Evolutionary conservation across 495 filamentous ascomycete genomes (phyloP).

Genomic region (Staphylotrichum tortipilum): DNA sequence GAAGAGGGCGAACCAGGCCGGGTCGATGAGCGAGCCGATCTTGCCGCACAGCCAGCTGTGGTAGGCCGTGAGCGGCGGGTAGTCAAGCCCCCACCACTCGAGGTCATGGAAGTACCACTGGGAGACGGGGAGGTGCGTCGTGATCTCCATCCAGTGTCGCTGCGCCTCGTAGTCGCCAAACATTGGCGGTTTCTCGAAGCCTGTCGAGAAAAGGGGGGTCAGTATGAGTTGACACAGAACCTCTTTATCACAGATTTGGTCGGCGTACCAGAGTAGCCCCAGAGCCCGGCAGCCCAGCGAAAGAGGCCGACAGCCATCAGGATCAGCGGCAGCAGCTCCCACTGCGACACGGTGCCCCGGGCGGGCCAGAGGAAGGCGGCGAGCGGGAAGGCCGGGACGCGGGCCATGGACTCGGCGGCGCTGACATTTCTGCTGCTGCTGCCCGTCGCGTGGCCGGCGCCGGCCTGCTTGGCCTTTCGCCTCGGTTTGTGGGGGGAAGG

Average conservation of each 20-base stretch:
- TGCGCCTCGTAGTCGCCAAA: conserved; percentile 97
- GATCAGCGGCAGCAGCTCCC: conserved; percentile 79
- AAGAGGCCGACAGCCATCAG: conserved; percentile 88
- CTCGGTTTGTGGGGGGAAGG: conserved; percentile 43
- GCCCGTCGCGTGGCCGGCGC: conserved; percentile 22
- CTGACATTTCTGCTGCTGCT: conserved; percentile 10
- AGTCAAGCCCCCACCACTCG: conserved; percentile 96
- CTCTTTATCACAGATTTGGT: not conserved
- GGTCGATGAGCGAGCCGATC: conserved; percentile 70
- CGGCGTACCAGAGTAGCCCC: conserved; percentile 90
- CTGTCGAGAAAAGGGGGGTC: conserved; percentile 41
- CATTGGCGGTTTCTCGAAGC: conserved; percentile 76
- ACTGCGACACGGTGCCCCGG: conserved; percentile 76
- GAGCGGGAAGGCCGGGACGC: conserved; percentile 64
- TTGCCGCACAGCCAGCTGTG: conserved; percentile 91
- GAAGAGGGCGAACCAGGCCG: conserved; percentile 81
- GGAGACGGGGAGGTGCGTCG: conserved; percentile 74
- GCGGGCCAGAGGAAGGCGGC: conserved; percentile 90
- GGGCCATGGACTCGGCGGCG: conserved; percentile 26
- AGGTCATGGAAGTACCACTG: conserved; percentile 98
- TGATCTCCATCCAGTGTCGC: conserved; percentile 97
- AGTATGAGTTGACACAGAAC: not conserved
- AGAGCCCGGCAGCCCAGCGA: conserved; percentile 82
- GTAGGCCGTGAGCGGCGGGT: conserved; percentile 94
- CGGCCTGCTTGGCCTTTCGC: conserved; percentile 38